Evolutionary conservation across 805 yeast genomes (phyloP).

Genomic region (Barnettozyma wickerhamii): DNA sequence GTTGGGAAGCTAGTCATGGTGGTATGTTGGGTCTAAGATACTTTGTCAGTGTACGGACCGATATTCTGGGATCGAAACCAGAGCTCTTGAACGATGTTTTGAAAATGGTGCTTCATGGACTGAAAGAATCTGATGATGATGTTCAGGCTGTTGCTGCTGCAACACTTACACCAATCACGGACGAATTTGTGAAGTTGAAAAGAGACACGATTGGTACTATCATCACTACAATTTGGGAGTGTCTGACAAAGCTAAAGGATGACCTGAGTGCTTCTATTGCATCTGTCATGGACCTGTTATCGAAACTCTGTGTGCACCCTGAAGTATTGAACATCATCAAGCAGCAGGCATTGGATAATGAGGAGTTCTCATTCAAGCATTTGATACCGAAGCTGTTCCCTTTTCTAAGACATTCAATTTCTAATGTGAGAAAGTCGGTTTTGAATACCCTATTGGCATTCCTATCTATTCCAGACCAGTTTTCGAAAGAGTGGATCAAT

Average conservation of each 20-base stretch:
- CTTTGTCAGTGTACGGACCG: slow-evolving; percentile 85
- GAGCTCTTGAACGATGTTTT: slow-evolving; percentile 64
- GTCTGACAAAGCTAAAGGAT: slow-evolving; percentile 78
- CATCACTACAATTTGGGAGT: slow-evolving; percentile 82
- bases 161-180: slow-evolving; percentile 83
- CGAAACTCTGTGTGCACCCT: slow-evolving; percentile 78
- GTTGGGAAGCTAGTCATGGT: slow-evolving; percentile 99
- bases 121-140: slow-evolving; percentile 81
- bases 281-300: slow-evolving; percentile 89
- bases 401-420: slow-evolving; percentile 87
- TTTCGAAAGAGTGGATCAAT: slow-evolving; percentile 68
- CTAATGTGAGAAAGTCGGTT: slow-evolving; percentile 87
- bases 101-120: slow-evolving; percentile 81
- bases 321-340: slow-evolving; percentile 73
- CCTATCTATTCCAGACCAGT: slow-evolving; percentile 49
- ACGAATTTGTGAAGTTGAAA: slow-evolving; percentile 72
- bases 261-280: slow-evolving; percentile 95
- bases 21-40: slow-evolving; percentile 92
- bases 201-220: slow-evolving; percentile 41
- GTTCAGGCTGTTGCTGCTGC: slow-evolving; percentile 97
- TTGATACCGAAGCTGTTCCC: slow-evolving; percentile 92
- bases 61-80: slow-evolving; percentile 57
- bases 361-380: slow-evolving; percentile 57
- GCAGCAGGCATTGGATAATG: slow-evolving; percentile 47
- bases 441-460: slow-evolving; percentile 77